Evolutionary conservation across 345 rosid genomes (phyloP).

Genomic region (Citrus glauca): DNA sequence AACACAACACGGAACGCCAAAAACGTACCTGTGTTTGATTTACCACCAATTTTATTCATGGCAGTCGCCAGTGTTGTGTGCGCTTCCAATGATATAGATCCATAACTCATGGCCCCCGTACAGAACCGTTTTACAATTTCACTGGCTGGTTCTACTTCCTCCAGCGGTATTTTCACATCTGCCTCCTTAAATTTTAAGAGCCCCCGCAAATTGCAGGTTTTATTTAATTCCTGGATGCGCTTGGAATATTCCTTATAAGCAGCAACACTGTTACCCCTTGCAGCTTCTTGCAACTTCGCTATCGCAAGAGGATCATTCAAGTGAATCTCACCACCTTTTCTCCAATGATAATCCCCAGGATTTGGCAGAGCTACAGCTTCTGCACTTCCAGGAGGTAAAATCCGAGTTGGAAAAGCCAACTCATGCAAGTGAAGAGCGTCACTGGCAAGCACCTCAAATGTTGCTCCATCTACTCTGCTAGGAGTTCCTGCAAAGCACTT

Average conservation of each 20-base stretch:
- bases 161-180: conserved; percentile 60
- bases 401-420: conserved; percentile 77
- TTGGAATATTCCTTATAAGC: conserved; percentile 95
- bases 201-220: conserved; percentile 88
- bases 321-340: conserved; percentile 96
- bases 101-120: conserved; percentile 99
- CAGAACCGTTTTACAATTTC: conserved; percentile 98
- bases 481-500: conserved; percentile 99
- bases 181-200: conserved; percentile 78
- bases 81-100: conserved; percentile 96
- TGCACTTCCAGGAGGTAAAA: conserved; percentile 87
- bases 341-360: conserved; percentile 99
- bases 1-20: not conserved
- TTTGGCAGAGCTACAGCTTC: conserved; percentile 89
- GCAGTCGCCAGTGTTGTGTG: conserved; percentile 85
- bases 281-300: conserved; percentile 93
- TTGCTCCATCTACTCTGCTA: conserved; percentile 98
- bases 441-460: conserved; percentile 94
- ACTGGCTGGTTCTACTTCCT: conserved; percentile 92
- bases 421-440: conserved; percentile 86
- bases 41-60: conserved; percentile 93
- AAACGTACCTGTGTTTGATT: conserved; percentile 87
- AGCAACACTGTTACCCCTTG: conserved; percentile 82
- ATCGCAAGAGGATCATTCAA: conserved; percentile 98
- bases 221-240: conserved; percentile 87